A percentile compares a stretch with the other conserved stretches of the same genome.
phyloP scores from a whole-genome alignment of 345 rosid genomes.

The Acer campestre region DNA sequence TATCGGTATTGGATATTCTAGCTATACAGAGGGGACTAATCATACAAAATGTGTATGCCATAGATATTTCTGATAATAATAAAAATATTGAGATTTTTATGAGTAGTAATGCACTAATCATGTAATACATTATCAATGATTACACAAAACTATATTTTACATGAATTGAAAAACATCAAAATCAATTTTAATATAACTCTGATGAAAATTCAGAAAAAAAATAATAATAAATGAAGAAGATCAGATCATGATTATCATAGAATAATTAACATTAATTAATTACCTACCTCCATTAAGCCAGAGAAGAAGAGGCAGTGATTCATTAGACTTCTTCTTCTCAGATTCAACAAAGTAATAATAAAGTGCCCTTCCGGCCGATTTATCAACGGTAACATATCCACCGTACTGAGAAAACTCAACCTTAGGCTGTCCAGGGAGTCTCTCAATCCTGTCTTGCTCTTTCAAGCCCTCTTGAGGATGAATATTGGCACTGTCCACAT shows the following conservation, averaged over 20 bases:
- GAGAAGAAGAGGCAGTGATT: constrained; percentile 72
- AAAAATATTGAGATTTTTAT: background rate
- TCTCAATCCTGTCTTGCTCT: constrained; percentile 52
- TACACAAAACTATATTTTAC: too few species aligned
- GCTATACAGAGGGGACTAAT: background rate
- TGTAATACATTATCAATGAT: too few species aligned
- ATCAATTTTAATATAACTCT: background rate
- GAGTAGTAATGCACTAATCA: too few species aligned
- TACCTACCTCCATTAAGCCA: constrained; percentile 97
- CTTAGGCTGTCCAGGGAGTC: constrained; percentile 66
- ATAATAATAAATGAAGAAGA: background rate
- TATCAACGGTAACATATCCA: constrained; percentile 65
- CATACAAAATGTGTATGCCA: background rate
- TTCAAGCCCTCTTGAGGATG: constrained; percentile 37
- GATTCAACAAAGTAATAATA: constrained; percentile 77
- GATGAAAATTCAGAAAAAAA: background rate
- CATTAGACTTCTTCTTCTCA: constrained; percentile 24
- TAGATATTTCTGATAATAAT: background rate
- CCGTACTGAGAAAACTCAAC: constrained; percentile 59
- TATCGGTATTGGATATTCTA: background rate
- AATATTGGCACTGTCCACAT: constrained; percentile 5
- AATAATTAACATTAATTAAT: background rate
- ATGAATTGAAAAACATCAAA: background rate
- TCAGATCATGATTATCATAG: background rate
- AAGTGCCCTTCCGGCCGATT: constrained; percentile 58